These are phyloP conservation scores for Penicillium sp. DNA, from an alignment of 2,329 filamentous ascomycete genomes.

Conservation along the genomic window DNA sequence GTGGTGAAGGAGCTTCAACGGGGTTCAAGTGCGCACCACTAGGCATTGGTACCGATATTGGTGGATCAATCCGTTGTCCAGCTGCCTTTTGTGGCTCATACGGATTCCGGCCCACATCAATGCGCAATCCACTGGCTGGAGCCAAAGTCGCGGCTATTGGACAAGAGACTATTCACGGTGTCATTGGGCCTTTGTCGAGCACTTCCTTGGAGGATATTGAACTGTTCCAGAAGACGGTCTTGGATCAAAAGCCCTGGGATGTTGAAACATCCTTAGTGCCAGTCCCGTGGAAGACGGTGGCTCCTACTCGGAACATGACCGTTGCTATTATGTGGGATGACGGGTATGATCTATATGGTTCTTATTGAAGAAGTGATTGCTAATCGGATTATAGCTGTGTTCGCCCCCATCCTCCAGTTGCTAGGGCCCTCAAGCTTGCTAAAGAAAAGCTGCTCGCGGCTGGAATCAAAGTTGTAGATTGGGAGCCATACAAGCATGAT, in stretches of 20 bases:
- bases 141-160: conserved; percentile 30
- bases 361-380: neutral
- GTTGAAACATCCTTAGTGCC: conserved; percentile 43
- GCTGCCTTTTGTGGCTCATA: conserved; percentile 49
- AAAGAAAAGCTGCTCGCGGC: conserved; percentile 40
- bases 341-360: conserved; percentile 33
- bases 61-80: conserved; percentile 48
- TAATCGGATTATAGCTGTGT: conserved; percentile 47
- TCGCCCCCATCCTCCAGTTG: conserved; percentile 59
- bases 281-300: conserved; percentile 41
- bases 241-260: conserved; percentile 45
- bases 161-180: conserved; percentile 41
- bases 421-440: conserved; percentile 16
- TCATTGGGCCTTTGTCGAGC: conserved; percentile 31
- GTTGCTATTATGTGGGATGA: conserved; percentile 67
- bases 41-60: conserved; percentile 51
- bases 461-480: conserved; percentile 45
- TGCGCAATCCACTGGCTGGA: conserved; percentile 33
- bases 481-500: conserved; percentile 36
- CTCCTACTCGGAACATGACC: conserved; percentile 26
- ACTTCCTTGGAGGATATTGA: conserved; percentile 35
- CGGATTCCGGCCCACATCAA: conserved; percentile 44
- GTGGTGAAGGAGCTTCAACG: conserved; percentile 46
- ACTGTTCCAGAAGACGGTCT: conserved; percentile 40
- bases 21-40: conserved; percentile 44